Base-by-base conservation (phyloP, 23 red algal species). In the Gracilariopsis chorda region DNA sequence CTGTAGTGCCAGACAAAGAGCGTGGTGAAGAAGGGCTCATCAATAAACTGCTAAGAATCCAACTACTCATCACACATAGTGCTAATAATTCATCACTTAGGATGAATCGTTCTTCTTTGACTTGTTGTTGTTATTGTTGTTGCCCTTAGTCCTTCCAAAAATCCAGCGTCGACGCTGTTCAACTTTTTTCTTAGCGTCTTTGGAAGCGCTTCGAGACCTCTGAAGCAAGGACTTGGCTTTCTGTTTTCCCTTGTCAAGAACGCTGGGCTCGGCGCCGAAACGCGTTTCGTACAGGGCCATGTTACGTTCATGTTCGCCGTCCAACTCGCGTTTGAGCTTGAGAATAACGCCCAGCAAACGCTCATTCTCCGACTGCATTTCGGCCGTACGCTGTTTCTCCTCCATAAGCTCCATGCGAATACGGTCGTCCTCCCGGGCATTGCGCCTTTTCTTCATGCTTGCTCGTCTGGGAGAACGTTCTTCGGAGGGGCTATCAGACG, bases 381-480 rank as follows among this genome's bases (percentile, higher is more conserved):
- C 40, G 1, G 67, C 67, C 6, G 39, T 73, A 25, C 47, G 42
- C 67, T 73, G 67, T 9, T 35, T 35, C 32, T 73, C 28, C 37
- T 73, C 32, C 40, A 73, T 39, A 7, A 73, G 67, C 67, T 73
- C 67, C 67, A 73, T 73, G n/a, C 67, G 21, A 33, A 73, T 8
- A 20, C 67, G 42, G 20, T 73, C 67, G 1, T 25, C 67, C 28
- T 73, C 67, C 17, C 28, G 28, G 39, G 39, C 67, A 3, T 27
- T 3, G 13, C 36, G 32, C 6, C 47, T 73, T 25, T 17, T 46
- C 40, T 0, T 47, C 7, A 37, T 10, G 40, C 67, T 73, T 42
- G 39, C 8, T 8, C 67, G 67, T 46, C 17, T 24, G 2, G 37
- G 36, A 19, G 4, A 0, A 6, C 6, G 23, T 27, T 73, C 67